Evolutionary conservation across 192 early-diverging fungal species (phyloP), one percentile per base, ranked within the genome.

Genomic region (Spizellomyces sp.): DNA sequence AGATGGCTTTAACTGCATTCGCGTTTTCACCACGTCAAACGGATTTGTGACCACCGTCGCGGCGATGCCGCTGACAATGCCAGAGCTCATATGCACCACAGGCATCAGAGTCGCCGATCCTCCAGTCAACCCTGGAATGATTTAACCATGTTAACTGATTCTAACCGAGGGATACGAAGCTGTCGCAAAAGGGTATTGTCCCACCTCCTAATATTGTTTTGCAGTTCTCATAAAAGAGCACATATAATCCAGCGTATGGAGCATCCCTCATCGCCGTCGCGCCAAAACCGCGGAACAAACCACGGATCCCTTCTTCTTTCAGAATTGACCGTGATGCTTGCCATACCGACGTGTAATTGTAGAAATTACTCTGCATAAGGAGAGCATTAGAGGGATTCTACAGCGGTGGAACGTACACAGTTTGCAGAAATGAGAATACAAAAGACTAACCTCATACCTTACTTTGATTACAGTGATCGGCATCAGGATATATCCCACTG

Each of bases 391-490:
- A 36, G 1, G 27, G 27, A 36, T 36, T 36, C 27, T 36, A 36
- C 27, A 3, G 27, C 27, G 27, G 1, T 36, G 27, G 27, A 3
- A 36, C 27, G 27, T 36, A 3, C 27, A 36, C 27, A 36, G 27
- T 36, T 36, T 36, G 27, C 3, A 36, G 27, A 3, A 36, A 36
- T 36, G 27, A 36, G 27, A 36, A 36, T 36, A 36, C 27, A 0
- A 36, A 36, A 47, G 22, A 59, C 67, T 54, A 79, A 90, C 90
- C 86, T 96, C 95, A 66, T 88, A 95, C 61, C 93, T 84, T 46
- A 95, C 90, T 81, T 98, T 98, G 61, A 98, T 84, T 45, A 96
- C 90, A 0, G 94, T 93, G n/a, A 93, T 87, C 0, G 95, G 95
- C 95, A 98, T 98, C 81, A 96, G 83, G 0, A 95, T 62, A 66